phyloP scores from a whole-genome alignment of 257 asterid genomes.

The Parsonsia alboflavescens region DNA sequence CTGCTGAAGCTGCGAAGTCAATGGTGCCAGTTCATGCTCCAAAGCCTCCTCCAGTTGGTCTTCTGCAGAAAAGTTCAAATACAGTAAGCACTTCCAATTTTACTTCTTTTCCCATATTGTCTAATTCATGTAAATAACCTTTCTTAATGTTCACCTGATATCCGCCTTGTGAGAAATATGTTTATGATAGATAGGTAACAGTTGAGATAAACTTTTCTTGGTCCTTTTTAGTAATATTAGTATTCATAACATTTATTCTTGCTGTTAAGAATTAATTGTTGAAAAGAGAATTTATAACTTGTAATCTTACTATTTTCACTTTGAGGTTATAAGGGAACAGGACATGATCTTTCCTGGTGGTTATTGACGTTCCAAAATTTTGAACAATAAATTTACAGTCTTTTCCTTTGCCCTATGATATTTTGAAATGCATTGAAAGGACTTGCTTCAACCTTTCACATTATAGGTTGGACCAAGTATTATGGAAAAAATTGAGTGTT shows the following conservation, averaged over 20 bases:
- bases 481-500: neutral
- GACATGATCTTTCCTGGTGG: neutral
- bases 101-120: neutral
- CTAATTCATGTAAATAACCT: neutral
- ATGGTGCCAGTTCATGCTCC: conserved; percentile 37
- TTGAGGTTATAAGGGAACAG: neutral
- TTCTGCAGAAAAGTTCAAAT: conserved; percentile 50
- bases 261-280: neutral
- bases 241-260: neutral
- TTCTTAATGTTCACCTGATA: neutral
- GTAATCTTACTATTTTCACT: neutral
- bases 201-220: neutral
- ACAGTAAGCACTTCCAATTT: conserved; percentile 37
- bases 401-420: neutral
- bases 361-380: neutral
- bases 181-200: neutral
- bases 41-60: conserved; percentile 40
- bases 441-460: neutral
- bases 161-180: neutral
- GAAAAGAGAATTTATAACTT: neutral
- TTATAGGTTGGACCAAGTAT: neutral
- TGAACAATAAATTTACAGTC: neutral
- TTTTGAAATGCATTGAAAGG: neutral
- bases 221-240: neutral
- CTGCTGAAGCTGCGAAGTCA: conserved; percentile 46